These are phyloP conservation scores for Hanseniaspora guilliermondii DNA, from an alignment of 805 yeast genomes.

Conservation along the genomic window DNA sequence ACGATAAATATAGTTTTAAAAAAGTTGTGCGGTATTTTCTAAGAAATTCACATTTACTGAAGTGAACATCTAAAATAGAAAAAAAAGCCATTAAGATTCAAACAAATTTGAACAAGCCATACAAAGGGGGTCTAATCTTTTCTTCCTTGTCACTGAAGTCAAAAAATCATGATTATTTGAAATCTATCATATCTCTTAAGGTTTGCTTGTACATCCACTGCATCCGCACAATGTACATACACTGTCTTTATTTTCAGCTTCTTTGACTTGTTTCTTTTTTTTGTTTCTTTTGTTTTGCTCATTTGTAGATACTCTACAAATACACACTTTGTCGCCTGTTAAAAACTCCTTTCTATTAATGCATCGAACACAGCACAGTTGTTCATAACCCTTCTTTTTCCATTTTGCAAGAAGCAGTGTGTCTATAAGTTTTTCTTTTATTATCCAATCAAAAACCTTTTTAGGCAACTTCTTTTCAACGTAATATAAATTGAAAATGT, in stretches of 20 bases:
- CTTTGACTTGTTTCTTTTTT: conserved; percentile 9
- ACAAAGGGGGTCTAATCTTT: not conserved
- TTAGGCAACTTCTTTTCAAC: conserved; percentile 53
- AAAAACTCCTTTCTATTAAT: conserved; percentile 46
- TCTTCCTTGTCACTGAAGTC: not conserved
- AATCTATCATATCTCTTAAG: not conserved
- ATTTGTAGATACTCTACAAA: conserved; percentile 72
- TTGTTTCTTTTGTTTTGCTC: conserved; percentile 27
- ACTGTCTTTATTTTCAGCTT: conserved; percentile 27
- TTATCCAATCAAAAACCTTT: conserved; percentile 61
- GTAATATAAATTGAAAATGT: conserved; percentile 62
- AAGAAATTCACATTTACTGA: not conserved
- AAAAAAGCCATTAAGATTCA: not conserved
- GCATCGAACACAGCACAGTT: conserved; percentile 71
- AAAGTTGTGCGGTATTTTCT: not conserved
- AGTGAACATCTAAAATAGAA: not conserved
- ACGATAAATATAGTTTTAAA: not conserved
- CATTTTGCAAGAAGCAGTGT: conserved; percentile 67
- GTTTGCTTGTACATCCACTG: conserved; percentile 45
- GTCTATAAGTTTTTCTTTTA: conserved; percentile 56
- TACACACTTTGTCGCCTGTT: conserved; percentile 57
- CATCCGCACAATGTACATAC: conserved; percentile 73
- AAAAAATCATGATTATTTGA: not conserved
- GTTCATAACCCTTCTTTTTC: conserved; percentile 77
- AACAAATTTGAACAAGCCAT: too few relatives aligned